Base-by-base conservation (phyloP, 225 moss, liverwort and hornwort genomes). In the Marchantia paleacea region DNA sequence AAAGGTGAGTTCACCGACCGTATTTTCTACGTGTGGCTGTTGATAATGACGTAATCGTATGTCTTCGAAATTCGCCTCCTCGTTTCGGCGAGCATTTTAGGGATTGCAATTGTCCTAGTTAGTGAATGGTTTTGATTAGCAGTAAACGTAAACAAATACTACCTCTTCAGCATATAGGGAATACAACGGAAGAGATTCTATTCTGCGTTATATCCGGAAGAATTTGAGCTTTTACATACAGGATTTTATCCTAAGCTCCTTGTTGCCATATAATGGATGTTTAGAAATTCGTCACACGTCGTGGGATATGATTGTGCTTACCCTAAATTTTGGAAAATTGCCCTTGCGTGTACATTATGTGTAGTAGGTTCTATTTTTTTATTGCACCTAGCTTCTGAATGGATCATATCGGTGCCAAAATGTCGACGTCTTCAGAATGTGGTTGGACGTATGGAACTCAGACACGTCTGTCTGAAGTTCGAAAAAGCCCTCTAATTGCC, bases 1-100 rank as follows among this genome's bases (percentile, higher is more conserved):
- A 93, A 83, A 89, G 93, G 82, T 93, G 76, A 52, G 76, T 12
- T 3, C 18, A 28, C 72, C 4, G 52, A 53, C 55, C 22, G 14
- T 2, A 49, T 66, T 53, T 19, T 57, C 29, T 58, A 20, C 20
- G 31, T 54, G 15, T 55, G 13, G 7, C 20, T 76, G 30, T 19
- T n/a, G 0, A 29, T 28, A 4, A 18, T 31, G 22, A 58, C 31
- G 19, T 30, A 54, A 25, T 75, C 3, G 54, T 15, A 14, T 53
- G 15, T 20, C 11, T 9, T 29, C 16, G 8, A 47, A 19, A 39
- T 76, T 6, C 31, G 20, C 39, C 30, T 60, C 15, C 20, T 7
- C 7, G 30, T 28, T 7, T 19, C 5, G 0, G 25, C 58, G 9
- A 31, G 75, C 10, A 58, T 60, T 10, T 30, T 61, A 76, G 75